Base-by-base conservation (phyloP, 2,329 filamentous ascomycete species). In the Alternaria sp. region DNA sequence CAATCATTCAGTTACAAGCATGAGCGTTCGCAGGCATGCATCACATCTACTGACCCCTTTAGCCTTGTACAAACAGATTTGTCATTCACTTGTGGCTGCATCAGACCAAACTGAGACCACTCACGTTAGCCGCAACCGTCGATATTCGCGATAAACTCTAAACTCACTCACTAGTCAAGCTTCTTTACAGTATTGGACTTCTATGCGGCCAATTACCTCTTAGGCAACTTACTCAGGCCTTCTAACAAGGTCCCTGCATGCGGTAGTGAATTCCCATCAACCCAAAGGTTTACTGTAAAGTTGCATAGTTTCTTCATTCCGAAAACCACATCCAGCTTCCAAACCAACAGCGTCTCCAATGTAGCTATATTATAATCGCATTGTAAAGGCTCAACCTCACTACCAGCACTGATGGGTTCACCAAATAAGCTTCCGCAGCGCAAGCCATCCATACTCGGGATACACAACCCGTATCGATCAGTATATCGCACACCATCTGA, bases 401-500 rank as follows among this genome's bases (percentile, higher is more conserved):
- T 31, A 13, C 14, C 11, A 48, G 28, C 26, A 36, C n/a, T 9
- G 7, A 54, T 54, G 52, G 17, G 24, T 24, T 21, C 34, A 49
- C 10, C 24, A 39, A 29, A 39, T 9, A 40, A 49, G 31, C 14
- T 41, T 39, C 24, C 39, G 7, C 29, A 54, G 9, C 52, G 52
- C 3, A 54, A 49, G 41, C 34, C 33, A n/a, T 54, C 52, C 6
- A 40, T 17, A 37, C 52, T 48, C 44, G 31, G 26, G n/a, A 40
- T 54, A 34, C 17, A 21, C 28, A 48, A 17, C 11, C 13, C 21
- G 17, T 51, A 36, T 40, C 36, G 36, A 26, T 26, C 42, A 17
- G 28, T 21, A 8, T 33, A 29, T 34, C 48, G 24, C 10, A 26
- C 54, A 4, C 40, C 33, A 0, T 34, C 42, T n/a, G 8, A 28